These are phyloP conservation scores for Tolypocladium ovalisporum DNA, from an alignment of 2,329 filamentous ascomycete species.

Conservation along the genomic window DNA sequence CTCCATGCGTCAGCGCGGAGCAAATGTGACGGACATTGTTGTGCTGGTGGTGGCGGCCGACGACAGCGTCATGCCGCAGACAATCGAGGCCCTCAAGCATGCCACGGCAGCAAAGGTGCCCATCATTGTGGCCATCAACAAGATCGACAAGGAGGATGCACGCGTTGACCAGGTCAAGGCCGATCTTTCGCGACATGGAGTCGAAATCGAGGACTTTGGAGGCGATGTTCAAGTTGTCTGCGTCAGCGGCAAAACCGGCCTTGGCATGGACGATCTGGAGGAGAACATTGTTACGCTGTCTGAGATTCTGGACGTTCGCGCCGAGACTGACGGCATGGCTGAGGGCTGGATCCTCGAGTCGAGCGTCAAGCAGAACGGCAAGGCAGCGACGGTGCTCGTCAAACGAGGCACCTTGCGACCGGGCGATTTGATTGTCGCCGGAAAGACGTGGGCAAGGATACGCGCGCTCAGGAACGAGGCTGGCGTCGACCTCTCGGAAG, in stretches of 20 bases:
- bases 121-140: slow-evolving; percentile 96
- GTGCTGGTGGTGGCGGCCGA: slow-evolving; percentile 93
- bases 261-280: slow-evolving; percentile 84
- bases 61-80: slow-evolving; percentile 96
- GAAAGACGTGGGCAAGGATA: slow-evolving; percentile 80
- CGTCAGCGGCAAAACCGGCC: slow-evolving; percentile 87
- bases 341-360: slow-evolving; percentile 95
- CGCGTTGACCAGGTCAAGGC: slow-evolving; percentile 76
- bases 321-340: slow-evolving; percentile 62
- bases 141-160: slow-evolving; percentile 81
- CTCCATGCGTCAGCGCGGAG: slow-evolving; percentile 89
- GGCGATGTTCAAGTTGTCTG: slow-evolving; percentile 87
- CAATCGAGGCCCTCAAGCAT: slow-evolving; percentile 90
- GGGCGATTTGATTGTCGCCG: slow-evolving; percentile 79
- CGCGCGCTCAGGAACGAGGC: slow-evolving; percentile 77
- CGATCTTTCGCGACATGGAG: slow-evolving; percentile 70
- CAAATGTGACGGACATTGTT: slow-evolving; percentile 93
- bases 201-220: slow-evolving; percentile 90
- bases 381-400: slow-evolving; percentile 80
- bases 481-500: slow-evolving; percentile 59
- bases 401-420: slow-evolving; percentile 73
- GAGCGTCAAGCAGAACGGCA: slow-evolving; percentile 73
- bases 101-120: slow-evolving; percentile 78
- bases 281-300: slow-evolving; percentile 79
- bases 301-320: slow-evolving; percentile 83